These are phyloP conservation scores for Platanus orientalis DNA, from an alignment of 164 flowering plant genomes.

Conservation along the genomic window DNA sequence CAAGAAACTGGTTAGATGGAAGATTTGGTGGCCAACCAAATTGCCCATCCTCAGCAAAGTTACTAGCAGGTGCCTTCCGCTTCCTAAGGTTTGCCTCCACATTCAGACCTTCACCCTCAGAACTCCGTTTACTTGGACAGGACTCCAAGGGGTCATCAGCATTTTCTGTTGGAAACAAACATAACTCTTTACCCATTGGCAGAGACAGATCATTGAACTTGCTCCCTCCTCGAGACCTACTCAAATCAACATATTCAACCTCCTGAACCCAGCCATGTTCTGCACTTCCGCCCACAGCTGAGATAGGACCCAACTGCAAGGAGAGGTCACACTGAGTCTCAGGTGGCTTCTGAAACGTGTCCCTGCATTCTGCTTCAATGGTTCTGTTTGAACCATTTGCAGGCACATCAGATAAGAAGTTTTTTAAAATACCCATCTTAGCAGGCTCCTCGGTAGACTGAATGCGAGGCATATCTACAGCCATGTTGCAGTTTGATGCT, in stretches of 20 bases:
- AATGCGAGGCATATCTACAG: slow-evolving; percentile 37
- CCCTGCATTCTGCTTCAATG: slow-evolving; percentile 15
- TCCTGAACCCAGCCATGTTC: slow-evolving; percentile 23
- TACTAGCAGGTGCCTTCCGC: slow-evolving; percentile 35
- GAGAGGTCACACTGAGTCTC: slow-evolving; percentile 59
- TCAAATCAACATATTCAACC: slow-evolving; percentile 28
- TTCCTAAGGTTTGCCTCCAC: slow-evolving; percentile 33
- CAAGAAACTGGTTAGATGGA: slow-evolving; percentile 30
- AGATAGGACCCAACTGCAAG: slow-evolving; percentile 29
- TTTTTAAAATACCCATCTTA: slow-evolving; percentile 24
- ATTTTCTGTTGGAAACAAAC: slow-evolving; percentile 36
- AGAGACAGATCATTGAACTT: slow-evolving; percentile 20
- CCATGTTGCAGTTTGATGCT: slow-evolving; percentile 14
- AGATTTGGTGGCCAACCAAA: slow-evolving; percentile 32
- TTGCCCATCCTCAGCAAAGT: slow-evolving; percentile 32
- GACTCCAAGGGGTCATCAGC: slow-evolving; percentile 28
- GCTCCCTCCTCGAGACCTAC: slow-evolving; percentile 32
- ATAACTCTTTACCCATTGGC: slow-evolving; percentile 31
- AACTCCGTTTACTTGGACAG: slow-evolving; percentile 27
- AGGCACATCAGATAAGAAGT: slow-evolving; percentile 21
- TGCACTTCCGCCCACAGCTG: slow-evolving; percentile 7
- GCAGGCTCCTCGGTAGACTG: slow-evolving; percentile 29
- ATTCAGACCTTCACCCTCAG: slow-evolving; percentile 33
- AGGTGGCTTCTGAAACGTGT: slow-evolving; percentile 18
- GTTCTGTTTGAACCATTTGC: slow-evolving; percentile 18